Conservation (phyloP, 2,329 filamentous ascomycete genomes). For the Diatrype stigma region DNA sequence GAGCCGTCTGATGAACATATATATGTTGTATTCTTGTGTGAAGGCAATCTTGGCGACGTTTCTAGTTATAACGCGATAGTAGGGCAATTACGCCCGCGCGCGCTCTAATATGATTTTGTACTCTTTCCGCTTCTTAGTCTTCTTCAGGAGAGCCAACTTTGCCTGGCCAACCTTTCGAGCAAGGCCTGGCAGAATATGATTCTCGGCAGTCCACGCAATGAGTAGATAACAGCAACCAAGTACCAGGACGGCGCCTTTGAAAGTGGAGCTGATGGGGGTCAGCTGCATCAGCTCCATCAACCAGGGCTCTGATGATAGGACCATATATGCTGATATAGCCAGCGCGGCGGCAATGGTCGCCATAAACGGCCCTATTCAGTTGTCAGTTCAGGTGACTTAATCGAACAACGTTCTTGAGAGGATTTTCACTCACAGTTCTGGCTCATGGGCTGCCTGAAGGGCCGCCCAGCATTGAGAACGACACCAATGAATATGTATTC, state of each 20-base stretch:
- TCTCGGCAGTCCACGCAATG: constrained; percentile 68
- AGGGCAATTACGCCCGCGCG: constrained; percentile 41
- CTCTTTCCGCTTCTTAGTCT: constrained; percentile 74
- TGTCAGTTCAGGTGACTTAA: constrained; percentile 16
- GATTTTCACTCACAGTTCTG: constrained; percentile 64
- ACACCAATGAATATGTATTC: constrained; percentile 91
- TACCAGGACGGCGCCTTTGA: constrained; percentile 67
- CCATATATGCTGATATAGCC: constrained; percentile 71
- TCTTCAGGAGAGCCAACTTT: constrained; percentile 54
- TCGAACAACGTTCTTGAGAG: neutral
- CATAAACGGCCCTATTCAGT: constrained; percentile 71
- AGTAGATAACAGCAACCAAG: constrained; percentile 67
- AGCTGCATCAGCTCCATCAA: constrained; percentile 77
- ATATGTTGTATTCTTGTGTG: too few species aligned
- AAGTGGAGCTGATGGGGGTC: constrained; percentile 68
- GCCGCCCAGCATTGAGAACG: constrained; percentile 84
- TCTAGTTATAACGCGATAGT: neutral
- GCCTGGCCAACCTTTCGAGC: constrained; percentile 62
- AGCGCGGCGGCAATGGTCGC: constrained; percentile 68
- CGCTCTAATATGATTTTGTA: constrained; percentile 79
- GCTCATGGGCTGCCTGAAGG: constrained; percentile 76
- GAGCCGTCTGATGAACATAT: too few species aligned
- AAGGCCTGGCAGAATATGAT: constrained; percentile 63
- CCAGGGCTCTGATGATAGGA: constrained; percentile 67
- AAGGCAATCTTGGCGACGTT: too few species aligned